phyloP scores from a whole-genome alignment of 2,329 filamentous ascomycete genomes.

The Acrocalymma vagum region DNA sequence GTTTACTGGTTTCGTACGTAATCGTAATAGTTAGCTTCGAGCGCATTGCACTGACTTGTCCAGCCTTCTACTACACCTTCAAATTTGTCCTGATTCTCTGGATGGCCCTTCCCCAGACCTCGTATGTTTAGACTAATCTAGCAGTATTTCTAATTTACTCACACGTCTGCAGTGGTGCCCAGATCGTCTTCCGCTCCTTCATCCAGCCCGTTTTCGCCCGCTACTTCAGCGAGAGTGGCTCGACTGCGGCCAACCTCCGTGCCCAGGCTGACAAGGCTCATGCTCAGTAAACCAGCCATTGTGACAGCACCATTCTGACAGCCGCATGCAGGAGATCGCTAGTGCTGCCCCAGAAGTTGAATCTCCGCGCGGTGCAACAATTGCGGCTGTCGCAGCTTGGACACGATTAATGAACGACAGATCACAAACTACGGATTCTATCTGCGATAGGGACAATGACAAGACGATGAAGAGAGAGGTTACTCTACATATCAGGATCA shows the following conservation, averaged over 20 bases:
- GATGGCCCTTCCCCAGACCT: constrained; percentile 94
- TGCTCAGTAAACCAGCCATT: constrained; percentile 30
- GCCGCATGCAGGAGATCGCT: constrained; percentile 26
- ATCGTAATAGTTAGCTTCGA: background rate
- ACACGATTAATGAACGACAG: constrained; percentile 28
- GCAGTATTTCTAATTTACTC: constrained; percentile 26
- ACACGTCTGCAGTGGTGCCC: constrained; percentile 76
- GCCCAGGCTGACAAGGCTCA: constrained; percentile 76
- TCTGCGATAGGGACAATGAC: constrained; percentile 25
- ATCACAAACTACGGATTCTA: constrained; percentile 26
- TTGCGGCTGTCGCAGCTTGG: constrained; percentile 41
- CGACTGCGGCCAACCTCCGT: constrained; percentile 86
- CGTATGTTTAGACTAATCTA: constrained; percentile 65
- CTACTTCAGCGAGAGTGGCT: constrained; percentile 79
- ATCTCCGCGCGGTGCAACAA: constrained; percentile 17
- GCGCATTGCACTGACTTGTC: constrained; percentile 16
- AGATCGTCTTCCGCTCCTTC: constrained; percentile 96
- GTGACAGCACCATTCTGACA: constrained; percentile 35
- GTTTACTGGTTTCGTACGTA: constrained; percentile 83
- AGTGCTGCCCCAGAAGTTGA: constrained; percentile 16
- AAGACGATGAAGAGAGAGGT: constrained; percentile 30
- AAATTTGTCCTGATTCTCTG: constrained; percentile 98
- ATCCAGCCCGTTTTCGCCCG: constrained; percentile 89
- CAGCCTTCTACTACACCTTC: constrained; percentile 98
- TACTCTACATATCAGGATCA: constrained; percentile 34